Evolutionary conservation across 768 basidiomycete species (phyloP), one percentile per base, ranked within the genome.

Genomic region (Phaeotremella fagi): DNA sequence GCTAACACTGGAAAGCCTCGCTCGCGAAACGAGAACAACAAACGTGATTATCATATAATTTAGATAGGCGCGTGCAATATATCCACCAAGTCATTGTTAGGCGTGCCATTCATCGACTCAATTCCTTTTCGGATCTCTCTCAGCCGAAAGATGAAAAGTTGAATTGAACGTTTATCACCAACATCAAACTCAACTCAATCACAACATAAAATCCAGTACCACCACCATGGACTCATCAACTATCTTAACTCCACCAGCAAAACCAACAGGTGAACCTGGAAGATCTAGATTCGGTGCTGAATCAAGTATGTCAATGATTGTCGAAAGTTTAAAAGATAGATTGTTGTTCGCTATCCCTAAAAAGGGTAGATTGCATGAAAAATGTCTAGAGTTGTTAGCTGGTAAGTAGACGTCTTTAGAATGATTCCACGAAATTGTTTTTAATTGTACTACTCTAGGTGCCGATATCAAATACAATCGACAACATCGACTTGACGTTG

Each of bases 321-420:
- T 81, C n/a, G 88, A 90, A 60, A 77, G 84, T 18, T 80, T 98
- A 49, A 81, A 88, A 56, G 90, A 89, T 43, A 83, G 91, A 37
- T 70, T 94, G 56, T 79, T 99, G 33, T 94, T 99, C 63, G 94
- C 92, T 7, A 88, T 99, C 63, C 94, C 94, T 1, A 98, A 98
- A 80, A 99, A 98, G 82, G 94, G 94, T 85, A 54, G 94, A 60
- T 79, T 99, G 52, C 81, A 94, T 64, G 94, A 97, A 41, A 91
- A 90, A 77, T 92, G 90, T 64, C 60, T 95, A 26, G 81, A 86
- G 63, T 75, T 99, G 12, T 79, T 98, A 2, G 80, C 87, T 38
- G 94, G 92, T 89, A 50, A 59, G 80, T 59, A 35, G 35, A 23
- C 31, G 36, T 37, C 31, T 33, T 33, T 33, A 7, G 16, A 7